A percentile compares a stretch with the other conserved stretches of the same genome.
phyloP scores from a whole-genome alignment of 805 yeast species.

The Ogataea saltuana region DNA sequence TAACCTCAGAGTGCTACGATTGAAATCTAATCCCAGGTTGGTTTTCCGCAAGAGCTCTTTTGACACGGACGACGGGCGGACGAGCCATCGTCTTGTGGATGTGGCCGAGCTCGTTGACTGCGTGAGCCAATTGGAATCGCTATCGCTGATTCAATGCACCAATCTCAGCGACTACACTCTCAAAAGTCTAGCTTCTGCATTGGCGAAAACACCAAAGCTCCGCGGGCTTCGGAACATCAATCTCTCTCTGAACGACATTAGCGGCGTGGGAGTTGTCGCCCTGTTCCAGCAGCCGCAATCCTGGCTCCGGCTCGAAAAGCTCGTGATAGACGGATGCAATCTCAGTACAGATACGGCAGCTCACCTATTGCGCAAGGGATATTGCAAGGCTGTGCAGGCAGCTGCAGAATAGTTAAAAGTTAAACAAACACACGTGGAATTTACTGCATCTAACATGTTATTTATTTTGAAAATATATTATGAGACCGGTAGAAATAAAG shows the following conservation, averaged over 20 bases:
- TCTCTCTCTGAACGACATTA: conserved; percentile 25
- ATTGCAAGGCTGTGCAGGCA: conserved; percentile 16
- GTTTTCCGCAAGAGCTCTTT: conserved; percentile 21
- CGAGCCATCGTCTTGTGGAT: conserved; percentile 12
- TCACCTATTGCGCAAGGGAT: conserved; percentile 17
- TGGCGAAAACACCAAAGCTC: conserved; percentile 5
- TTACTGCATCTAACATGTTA: no score
- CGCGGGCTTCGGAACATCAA: conserved; percentile 15
- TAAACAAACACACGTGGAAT: background rate
- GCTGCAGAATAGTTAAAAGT: background rate
- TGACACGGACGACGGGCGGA: conserved; percentile 9
- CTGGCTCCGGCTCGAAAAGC: conserved; percentile 18
- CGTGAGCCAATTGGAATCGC: conserved; percentile 18
- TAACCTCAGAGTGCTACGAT: conserved; percentile 9
- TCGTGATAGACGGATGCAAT: conserved; percentile 22
- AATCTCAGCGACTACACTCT: conserved; percentile 25
- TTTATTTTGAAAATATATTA: no score
- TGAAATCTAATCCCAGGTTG: conserved; percentile 15
- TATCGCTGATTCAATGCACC: conserved; percentile 21
- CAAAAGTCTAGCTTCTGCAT: conserved; percentile 15
- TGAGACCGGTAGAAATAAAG: conserved; percentile 1
- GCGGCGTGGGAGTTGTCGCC: conserved; percentile 27
- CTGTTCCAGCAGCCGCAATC: conserved; percentile 27
- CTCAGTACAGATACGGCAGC: conserved; percentile 21
- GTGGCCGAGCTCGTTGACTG: conserved; percentile 12